Base-by-base conservation (phyloP, 2,329 filamentous ascomycete genomes). In the Alternaria burnsii region DNA sequence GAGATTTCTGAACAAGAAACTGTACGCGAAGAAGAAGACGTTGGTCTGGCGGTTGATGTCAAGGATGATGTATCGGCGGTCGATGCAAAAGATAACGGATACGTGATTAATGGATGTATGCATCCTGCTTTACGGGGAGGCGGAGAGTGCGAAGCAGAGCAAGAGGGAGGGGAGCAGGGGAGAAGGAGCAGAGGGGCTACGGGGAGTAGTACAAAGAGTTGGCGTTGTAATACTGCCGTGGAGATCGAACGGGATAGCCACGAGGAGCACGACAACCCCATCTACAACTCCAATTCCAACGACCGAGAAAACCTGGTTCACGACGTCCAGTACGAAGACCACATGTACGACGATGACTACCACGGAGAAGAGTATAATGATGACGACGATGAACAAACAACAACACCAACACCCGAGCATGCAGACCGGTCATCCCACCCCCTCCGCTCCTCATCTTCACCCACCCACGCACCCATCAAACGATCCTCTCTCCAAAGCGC, bases 1-100 rank as follows among this genome's bases (percentile, higher is more conserved):
- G 10, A 4, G 11, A 30, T 24, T 24, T 1, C 0, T 11, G 2
- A 0, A 8, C 9, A 28, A 20, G 1, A 12, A 14, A 16, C 2
- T 34, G 14, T 34, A 32, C 30, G 6, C 9, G 30, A 32, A 34
- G 32, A 34, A 11, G 10, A 30, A 30, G 32, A 36, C 5, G 32
- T 1, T 5, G 4, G 2, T 3, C 4, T 3, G 3, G 18, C 2
- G 26, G n/a, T 12, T 11, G 3, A 20, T 5, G 1, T 8, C n/a
- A 5, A 47, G 44, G 44, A 32, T 0, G 10, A 32, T 12, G 44
- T 5, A 2, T 7, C 4, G 14, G 8, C 10, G 34, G 34, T 18
- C 10, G 36, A 46, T 18, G 5, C 2, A 16, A 28, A 46, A n/a
- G 44, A 32, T 12, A 8, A 24, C 11, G 46, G 46, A 0, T n/a